Base-by-base conservation (phyloP, 1,284 basidiomycete genomes). In the Pholiota adiposa region DNA sequence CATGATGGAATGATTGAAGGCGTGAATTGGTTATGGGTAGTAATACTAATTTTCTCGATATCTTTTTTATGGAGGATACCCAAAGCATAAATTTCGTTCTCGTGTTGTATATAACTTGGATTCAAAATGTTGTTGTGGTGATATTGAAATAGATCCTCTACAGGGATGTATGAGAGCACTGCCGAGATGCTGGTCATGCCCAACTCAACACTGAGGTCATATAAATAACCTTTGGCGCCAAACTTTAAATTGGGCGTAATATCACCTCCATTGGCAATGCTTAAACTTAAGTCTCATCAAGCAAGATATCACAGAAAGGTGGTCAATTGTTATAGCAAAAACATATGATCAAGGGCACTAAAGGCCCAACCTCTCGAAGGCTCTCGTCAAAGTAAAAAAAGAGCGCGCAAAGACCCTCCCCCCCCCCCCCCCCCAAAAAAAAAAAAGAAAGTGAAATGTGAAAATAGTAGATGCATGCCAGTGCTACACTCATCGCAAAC, bases 301-400 rank as follows among this genome's bases (percentile, higher is more conserved):
- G 12, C 8, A 33, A n/a, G 12, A 29, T 14, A 19, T 6, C 14
- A 36, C 25, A 29, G 12, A 33, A 54, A 34, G 12, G 16, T 46
- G 40, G 53, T 55, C 41, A 55, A 55, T 46, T 46, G 27, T 18
- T 16, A 23, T 55, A n/a, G 29, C 9, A 21, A 56, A 41, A 41
- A 19, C 25, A 38, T 23, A 51, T 21, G n/a, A 46, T 46, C 25
- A 43, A 54, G 27, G 53, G 40, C 38, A 33, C 21, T 27, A 25
- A 5, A 43, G 25, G 29, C 40, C 3, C 29, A 16, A 14, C 18
- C 46, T 27, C 19, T 31, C 29, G 43, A 51, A 51, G 41, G 50
- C 50, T 58, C 56, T 52, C 41, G 50, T 53, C 25, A 52, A 51
- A 31, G 29, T n/a, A 41, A 52, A 41, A 14, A n/a, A 18, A 40